These are phyloP conservation scores for Fraxinus xanthoxyloides DNA, from an alignment of 305 asterid species.

Conservation along the genomic window DNA sequence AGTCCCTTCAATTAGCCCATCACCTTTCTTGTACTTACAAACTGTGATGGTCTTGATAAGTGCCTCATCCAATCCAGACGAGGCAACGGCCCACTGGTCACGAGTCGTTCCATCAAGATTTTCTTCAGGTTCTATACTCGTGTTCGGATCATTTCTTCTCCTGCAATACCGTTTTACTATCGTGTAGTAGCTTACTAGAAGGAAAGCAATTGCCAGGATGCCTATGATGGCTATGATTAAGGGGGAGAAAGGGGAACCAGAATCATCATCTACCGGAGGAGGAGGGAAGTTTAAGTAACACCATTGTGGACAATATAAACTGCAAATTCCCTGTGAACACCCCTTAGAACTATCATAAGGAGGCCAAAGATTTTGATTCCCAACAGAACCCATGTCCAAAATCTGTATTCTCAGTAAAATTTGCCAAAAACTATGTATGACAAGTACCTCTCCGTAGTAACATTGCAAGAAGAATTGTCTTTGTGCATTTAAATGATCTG, in stretches of 20 bases:
- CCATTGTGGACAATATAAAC: slow-evolving; percentile 61
- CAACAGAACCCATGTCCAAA: slow-evolving; percentile 34
- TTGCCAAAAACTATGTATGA: slow-evolving; percentile 5
- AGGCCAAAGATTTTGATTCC: slow-evolving; percentile 45
- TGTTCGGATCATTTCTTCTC: slow-evolving; percentile 10
- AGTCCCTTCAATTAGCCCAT: slow-evolving; percentile 38
- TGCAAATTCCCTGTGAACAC: slow-evolving; percentile 59
- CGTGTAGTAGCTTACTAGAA: slow-evolving; percentile 40
- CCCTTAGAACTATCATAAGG: slow-evolving; percentile 43
- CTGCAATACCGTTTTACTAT: slow-evolving; percentile 44
- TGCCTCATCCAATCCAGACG: slow-evolving; percentile 50
- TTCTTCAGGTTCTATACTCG: slow-evolving; percentile 15
- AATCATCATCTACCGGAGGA: slow-evolving; percentile 29
- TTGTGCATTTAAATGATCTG: not conserved
- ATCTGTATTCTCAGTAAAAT: not conserved
- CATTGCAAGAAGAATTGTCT: not conserved
- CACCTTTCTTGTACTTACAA: slow-evolving; percentile 32
- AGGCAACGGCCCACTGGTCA: slow-evolving; percentile 29
- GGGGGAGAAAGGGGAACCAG: slow-evolving; percentile 38
- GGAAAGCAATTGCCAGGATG: slow-evolving; percentile 40
- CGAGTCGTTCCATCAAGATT: slow-evolving; percentile 6
- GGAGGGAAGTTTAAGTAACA: slow-evolving; percentile 66
- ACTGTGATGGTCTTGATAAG: slow-evolving; percentile 41
- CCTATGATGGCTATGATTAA: slow-evolving; percentile 47
- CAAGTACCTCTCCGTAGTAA: not conserved